Base-by-base conservation (phyloP, 257 asterid species). In the Solanum pinnatisectum region DNA sequence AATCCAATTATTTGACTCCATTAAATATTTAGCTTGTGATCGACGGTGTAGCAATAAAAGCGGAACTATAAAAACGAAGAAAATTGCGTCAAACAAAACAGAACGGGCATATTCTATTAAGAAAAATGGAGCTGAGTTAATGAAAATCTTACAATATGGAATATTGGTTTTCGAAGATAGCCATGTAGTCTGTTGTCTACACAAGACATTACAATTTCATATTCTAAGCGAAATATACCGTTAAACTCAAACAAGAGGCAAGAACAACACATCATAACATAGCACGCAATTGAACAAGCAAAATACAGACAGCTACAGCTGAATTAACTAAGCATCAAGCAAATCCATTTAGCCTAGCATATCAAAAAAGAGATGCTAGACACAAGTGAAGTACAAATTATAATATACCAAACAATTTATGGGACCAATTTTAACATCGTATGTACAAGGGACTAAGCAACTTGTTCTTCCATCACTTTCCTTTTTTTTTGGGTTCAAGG, bases 401-500 rank as follows among this genome's bases (percentile, higher is more conserved):
- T 40, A 40, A 68, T n/a, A 37, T 63, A 85, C 68, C 78, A 56
- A 56, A 56, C 65, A 56, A 56, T 56, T 56, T 56, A 56, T 56
- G 65, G 65, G 65, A 56, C 65, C 65, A 71, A 85, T 67, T 35
- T 70, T 60, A 73, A 87, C 77, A 89, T 65, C 46, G 91, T 88
- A 91, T 90, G 89, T 88, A 90, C 89, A 88, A 46, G 90, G 88
- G 89, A 90, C 89, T 42, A 20, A 40, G 44, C 67, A 65, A 9
- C 74, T 82, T 49, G 65, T 49, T 67, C 46, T 44, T 73, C 82
- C 84, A 60, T 76, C 83, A 73, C 23, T 40, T 52, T 67, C 56
- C 82, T 20, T 16, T 46, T 56, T 72, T 63, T 88, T 82, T 65
- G 81, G 37, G 77, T 88, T 86, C 90, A 88, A 76, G 70, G 49